Base-by-base conservation (phyloP, 805 yeast genomes). In the Candida incommunis region DNA sequence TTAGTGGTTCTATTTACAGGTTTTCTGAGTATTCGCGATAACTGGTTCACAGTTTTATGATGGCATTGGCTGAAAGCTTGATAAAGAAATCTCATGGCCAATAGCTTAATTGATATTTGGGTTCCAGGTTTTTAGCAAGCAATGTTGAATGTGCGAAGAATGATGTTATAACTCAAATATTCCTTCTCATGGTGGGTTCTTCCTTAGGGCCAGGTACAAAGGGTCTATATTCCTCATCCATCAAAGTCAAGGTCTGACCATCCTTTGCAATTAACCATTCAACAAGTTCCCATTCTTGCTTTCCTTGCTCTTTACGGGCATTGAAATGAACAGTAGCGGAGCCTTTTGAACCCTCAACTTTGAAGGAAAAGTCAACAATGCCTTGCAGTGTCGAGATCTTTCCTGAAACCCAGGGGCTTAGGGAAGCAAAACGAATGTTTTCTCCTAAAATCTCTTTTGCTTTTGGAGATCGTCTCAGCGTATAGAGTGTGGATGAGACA, bases 391-490 rank as follows among this genome's bases (percentile, higher is more conserved):
- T 85, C 54, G 88, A 86, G 51, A 92, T 67, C 41, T 77, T 75
- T 11, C 98, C 98, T 46, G 71, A 65, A 48, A 90, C 78, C 96
- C 96, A 92, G 3, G 98, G 97, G 67, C 80, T 74, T 27, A 82
- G 64, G 23, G 80, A 76, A 23, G 76, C 73, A 58, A 80, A 86
- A 31, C 77, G 77, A 50, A 90, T 82, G 55, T 82, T 78, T 41
- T 73, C 75, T 18, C 97, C 97, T 41, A 90, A 65, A 2, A 65
- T 57, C 22, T 73, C 75, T 45, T 76, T 69, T 9, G 87, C 87
- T 40, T 64, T 50, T 7, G 72, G 69, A 1, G 90, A 80, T 57
- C 96, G 71, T 58, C 98, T 75, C 54, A 90, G 65, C 50, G 85
- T 82, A 62, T 85, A 87, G 60, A 92, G 67, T 3, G 95, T 82